Percentiles rank a stretch among this genome's conserved stretches.
Conservation (phyloP, 352 stramenopile genomes). For the Globisporangium sylvaticum region DNA sequence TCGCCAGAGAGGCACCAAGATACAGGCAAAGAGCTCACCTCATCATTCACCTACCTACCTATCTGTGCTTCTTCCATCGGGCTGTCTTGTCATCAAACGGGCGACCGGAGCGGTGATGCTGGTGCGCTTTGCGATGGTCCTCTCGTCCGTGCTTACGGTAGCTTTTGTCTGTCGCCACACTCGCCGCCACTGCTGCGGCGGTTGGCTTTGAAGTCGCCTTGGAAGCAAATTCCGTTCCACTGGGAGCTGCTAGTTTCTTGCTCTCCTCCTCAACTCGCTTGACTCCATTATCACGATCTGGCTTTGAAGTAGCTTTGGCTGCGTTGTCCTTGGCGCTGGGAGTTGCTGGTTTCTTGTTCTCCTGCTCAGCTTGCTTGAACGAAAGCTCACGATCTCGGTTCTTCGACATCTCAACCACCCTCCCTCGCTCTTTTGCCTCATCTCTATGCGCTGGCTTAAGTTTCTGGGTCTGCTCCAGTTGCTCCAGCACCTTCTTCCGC, state of each 20-base stretch:
- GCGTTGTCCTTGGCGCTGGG: neutral
- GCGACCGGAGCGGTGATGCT: neutral
- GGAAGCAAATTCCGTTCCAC: no score
- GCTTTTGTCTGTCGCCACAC: neutral
- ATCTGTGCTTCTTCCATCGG: neutral
- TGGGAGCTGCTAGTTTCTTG: neutral
- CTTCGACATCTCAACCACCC: no score
- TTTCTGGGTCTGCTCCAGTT: neutral
- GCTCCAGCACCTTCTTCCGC: neutral
- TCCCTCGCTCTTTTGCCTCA: no score
- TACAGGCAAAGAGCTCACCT: no score
- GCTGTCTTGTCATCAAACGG: neutral
- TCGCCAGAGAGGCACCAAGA: neutral
- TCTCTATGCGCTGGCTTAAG: no score
- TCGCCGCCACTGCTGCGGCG: neutral
- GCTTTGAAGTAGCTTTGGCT: neutral
- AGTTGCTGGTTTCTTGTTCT: conserved; percentile 5
- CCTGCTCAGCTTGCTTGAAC: neutral
- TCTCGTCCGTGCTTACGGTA: neutral
- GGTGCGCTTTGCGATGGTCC: neutral
- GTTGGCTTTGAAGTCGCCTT: no score
- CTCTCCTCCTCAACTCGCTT: neutral
- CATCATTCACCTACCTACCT: no score
- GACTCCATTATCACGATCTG: neutral
- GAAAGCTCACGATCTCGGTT: neutral